Conservation (phyloP, 345 rosid genomes). For the Arabidopsis thaliana region DNA sequence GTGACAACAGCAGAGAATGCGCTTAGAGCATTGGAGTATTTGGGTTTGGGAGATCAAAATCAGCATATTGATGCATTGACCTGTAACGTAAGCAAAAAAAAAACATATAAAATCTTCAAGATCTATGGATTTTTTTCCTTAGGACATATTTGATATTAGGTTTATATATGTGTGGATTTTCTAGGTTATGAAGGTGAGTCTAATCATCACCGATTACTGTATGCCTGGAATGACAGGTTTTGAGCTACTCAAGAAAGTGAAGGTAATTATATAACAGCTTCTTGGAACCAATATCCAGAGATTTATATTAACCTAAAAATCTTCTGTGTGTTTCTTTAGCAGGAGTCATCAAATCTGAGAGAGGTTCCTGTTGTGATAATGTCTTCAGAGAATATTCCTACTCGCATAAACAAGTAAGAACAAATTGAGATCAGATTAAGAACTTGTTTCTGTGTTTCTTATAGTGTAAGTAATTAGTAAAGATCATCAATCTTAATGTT, state of each 20-base stretch:
- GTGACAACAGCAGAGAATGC: conserved; percentile 90
- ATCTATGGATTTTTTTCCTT: neutral
- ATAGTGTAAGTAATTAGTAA: neutral
- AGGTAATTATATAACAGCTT: conserved; percentile 50
- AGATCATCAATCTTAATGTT: neutral
- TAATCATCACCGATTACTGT: conserved; percentile 88
- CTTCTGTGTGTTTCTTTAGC: conserved; percentile 19
- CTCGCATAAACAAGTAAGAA: conserved; percentile 71
- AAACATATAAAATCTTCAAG: conserved; percentile 1
- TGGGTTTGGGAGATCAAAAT: conserved; percentile 64
- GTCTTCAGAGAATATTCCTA: conserved; percentile 84
- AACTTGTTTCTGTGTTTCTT: neutral
- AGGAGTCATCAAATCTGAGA: conserved; percentile 78
- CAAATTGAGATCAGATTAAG: neutral
- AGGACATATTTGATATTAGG: neutral
- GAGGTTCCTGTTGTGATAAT: conserved; percentile 87
- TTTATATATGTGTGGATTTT: neutral
- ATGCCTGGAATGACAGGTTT: conserved; percentile 98
- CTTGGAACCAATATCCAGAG: neutral
- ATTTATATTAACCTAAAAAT: neutral
- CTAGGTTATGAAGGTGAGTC: conserved; percentile 67
- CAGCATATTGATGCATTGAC: conserved; percentile 35
- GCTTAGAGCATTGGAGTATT: conserved; percentile 72
- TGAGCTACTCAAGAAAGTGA: conserved; percentile 81
- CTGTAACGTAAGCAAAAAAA: conserved; percentile 34